Conservation (phyloP, 805 yeast genomes). For the Gaillardinia entomophila region DNA sequence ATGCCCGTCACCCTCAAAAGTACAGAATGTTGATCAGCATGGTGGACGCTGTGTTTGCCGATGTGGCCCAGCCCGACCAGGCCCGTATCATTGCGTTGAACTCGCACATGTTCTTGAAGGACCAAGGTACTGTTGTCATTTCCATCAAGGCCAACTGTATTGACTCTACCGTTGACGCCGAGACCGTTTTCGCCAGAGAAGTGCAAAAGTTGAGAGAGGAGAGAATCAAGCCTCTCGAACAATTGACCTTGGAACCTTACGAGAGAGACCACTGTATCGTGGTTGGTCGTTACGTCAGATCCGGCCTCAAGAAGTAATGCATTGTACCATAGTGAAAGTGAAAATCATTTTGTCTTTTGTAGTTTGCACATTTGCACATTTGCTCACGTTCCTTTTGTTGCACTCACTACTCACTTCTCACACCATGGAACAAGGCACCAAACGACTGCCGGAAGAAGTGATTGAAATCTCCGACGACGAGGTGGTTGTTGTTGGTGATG, state of each 20-base stretch:
- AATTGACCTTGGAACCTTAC: slow-evolving; percentile 97
- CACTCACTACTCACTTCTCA: slow-evolving; percentile 96
- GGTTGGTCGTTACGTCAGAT: slow-evolving; percentile 93
- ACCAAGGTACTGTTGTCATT: slow-evolving; percentile 97
- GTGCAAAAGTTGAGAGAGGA: slow-evolving; percentile 98
- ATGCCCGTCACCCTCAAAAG: slow-evolving; percentile 99
- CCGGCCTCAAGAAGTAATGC: slow-evolving; percentile 56
- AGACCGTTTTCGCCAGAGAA: slow-evolving; percentile 98
- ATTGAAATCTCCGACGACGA: slow-evolving; percentile 11
- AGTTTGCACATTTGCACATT: no score
- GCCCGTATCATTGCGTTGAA: slow-evolving; percentile 99
- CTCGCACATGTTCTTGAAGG: slow-evolving; percentile 96
- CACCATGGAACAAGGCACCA: slow-evolving; percentile 36
- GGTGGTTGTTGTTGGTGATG: slow-evolving; percentile 3
- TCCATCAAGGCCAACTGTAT: slow-evolving; percentile 99
- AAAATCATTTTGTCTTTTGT: no score
- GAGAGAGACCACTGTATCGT: slow-evolving; percentile 99
- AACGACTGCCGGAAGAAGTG: slow-evolving; percentile 2
- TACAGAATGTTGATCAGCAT: slow-evolving; percentile 98
- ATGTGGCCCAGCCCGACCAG: slow-evolving; percentile 99
- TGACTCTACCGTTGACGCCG: slow-evolving; percentile 98
- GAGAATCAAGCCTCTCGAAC: slow-evolving; percentile 97
- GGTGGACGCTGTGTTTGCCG: slow-evolving; percentile 99
- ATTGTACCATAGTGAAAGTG: not conserved
- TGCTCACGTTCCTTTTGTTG: no score